phyloP scores from a whole-genome alignment of 805 yeast species.

The Kodamaea kakaduensis region DNA sequence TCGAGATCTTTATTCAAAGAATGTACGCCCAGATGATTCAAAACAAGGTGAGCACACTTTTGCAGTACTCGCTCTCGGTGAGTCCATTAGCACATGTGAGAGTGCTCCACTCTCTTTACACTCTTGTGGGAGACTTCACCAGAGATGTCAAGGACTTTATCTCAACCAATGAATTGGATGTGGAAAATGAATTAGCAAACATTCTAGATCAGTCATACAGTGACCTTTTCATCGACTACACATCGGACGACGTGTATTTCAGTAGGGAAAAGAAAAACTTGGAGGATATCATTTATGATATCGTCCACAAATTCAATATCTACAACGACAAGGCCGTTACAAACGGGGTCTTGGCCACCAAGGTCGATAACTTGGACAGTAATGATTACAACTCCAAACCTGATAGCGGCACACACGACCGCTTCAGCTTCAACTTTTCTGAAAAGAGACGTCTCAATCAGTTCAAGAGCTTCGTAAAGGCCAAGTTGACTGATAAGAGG shows the following conservation, averaged over 20 bases:
- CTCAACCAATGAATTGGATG: slow-evolving; percentile 42
- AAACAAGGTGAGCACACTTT: slow-evolving; percentile 50
- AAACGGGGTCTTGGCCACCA: slow-evolving; percentile 32
- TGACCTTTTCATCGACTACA: slow-evolving; percentile 70
- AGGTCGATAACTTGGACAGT: slow-evolving; percentile 33
- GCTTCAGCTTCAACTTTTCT: slow-evolving; percentile 27
- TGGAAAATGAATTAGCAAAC: slow-evolving; percentile 39
- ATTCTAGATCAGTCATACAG: slow-evolving; percentile 67
- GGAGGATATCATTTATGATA: slow-evolving; percentile 46
- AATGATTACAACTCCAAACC: slow-evolving; percentile 17
- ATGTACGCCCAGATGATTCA: slow-evolving; percentile 70
- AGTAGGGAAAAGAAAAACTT: slow-evolving; percentile 66
- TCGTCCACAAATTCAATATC: slow-evolving; percentile 43
- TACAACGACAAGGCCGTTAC: slow-evolving; percentile 34
- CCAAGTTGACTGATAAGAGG: slow-evolving; percentile 40
- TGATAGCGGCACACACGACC: slow-evolving; percentile 19
- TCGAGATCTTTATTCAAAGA: slow-evolving; percentile 68
- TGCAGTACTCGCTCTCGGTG: slow-evolving; percentile 59
- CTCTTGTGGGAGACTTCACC: slow-evolving; percentile 55
- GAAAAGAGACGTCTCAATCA: slow-evolving; percentile 48
- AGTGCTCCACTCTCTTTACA: slow-evolving; percentile 63
- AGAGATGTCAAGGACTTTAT: slow-evolving; percentile 63
- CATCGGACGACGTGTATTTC: slow-evolving; percentile 66
- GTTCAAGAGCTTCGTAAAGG: slow-evolving; percentile 54
- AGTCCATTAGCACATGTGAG: slow-evolving; percentile 73